phyloP scores from a whole-genome alignment of 2,329 filamentous ascomycete genomes.

The Tolypocladium paradoxum region DNA sequence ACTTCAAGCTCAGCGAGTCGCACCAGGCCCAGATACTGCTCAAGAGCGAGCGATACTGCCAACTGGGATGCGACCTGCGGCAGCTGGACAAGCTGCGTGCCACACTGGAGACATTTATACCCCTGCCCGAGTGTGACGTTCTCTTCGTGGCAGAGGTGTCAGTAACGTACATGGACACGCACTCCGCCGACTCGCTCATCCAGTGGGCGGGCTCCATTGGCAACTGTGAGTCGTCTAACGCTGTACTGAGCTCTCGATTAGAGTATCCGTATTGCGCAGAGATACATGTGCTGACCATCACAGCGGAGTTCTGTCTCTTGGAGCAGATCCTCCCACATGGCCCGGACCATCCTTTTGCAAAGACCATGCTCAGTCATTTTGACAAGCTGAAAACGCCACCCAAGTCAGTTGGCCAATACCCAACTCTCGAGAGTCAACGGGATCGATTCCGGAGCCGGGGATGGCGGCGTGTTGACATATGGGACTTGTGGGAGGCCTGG shows the following conservation, averaged over 20 bases:
- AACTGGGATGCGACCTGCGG: slow-evolving; percentile 72
- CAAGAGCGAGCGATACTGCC: slow-evolving; percentile 60
- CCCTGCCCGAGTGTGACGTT: slow-evolving; percentile 48
- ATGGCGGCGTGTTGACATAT: slow-evolving; percentile 52
- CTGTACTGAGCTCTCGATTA: too few relatives aligned
- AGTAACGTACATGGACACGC: slow-evolving; percentile 76
- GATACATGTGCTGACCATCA: not conserved
- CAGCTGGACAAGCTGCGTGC: slow-evolving; percentile 50
- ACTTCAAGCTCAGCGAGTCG: slow-evolving; percentile 21
- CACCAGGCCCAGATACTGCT: slow-evolving; percentile 42
- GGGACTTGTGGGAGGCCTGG: slow-evolving; percentile 79
- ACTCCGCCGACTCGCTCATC: slow-evolving; percentile 63
- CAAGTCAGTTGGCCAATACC: slow-evolving; percentile 63
- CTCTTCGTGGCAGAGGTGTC: slow-evolving; percentile 86
- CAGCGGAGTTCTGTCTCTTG: slow-evolving; percentile 72
- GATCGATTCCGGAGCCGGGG: slow-evolving; percentile 57
- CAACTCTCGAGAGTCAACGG: slow-evolving; percentile 53
- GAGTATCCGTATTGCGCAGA: not conserved
- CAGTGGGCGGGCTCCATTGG: slow-evolving; percentile 64
- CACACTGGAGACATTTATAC: slow-evolving; percentile 46
- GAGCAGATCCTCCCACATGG: slow-evolving; percentile 81
- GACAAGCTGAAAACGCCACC: slow-evolving; percentile 68
- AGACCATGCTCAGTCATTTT: slow-evolving; percentile 78
- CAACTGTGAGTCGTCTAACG: slow-evolving; percentile 39
- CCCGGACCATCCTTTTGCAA: slow-evolving; percentile 68